Evolutionary conservation across 441 rosid genomes (phyloP), one percentile per base, ranked within the genome.

Genomic region (Gossypium trilobum): DNA sequence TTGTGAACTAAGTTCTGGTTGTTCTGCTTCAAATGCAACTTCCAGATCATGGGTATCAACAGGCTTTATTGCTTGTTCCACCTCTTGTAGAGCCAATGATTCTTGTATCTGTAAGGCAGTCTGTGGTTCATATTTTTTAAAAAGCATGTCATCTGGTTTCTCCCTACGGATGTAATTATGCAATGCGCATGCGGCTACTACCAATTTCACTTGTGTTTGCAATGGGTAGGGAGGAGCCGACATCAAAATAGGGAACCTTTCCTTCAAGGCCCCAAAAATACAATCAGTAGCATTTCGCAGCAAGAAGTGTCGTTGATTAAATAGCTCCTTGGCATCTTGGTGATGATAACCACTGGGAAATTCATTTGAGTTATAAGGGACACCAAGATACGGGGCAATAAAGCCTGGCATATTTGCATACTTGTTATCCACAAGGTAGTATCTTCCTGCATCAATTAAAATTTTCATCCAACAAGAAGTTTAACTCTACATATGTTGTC

Each of bases 181-280:
- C 65, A 93, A 63, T 4, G 98, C 92, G 14, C 94, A 93, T 0
- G 96, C 84, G 6, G 89, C 98, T n/a, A 93, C 89, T 10, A 93
- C 93, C 82, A 93, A 75, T 78, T 93, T 93, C 72, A 93, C 97
- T 82, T 93, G 97, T 2, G 96, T 89, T 66, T 82, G 97, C 44
- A 91, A 83, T 46, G 98, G 96, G 77, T 93, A 93, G 3, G 98
- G 96, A 59, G 98, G 97, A 74, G 97, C 92, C 16, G 96, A 74
- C 79, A 82, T 82, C 75, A 93, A 70, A 69, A 91, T 93, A 0
- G 97, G 98, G 56, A 93, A 93, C 9, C 98, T 86, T 46, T 87
- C 90, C 76, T 88, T 93, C 71, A 93, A 76, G 16, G 94, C 91
- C 8, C 87, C 94, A 19, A 93, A 87, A 62, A 72, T 78, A 0